Percentiles rank a stretch among this genome's conserved stretches.
Conservation (phyloP, 768 basidiomycete species). For the Exidia glandulosa region DNA sequence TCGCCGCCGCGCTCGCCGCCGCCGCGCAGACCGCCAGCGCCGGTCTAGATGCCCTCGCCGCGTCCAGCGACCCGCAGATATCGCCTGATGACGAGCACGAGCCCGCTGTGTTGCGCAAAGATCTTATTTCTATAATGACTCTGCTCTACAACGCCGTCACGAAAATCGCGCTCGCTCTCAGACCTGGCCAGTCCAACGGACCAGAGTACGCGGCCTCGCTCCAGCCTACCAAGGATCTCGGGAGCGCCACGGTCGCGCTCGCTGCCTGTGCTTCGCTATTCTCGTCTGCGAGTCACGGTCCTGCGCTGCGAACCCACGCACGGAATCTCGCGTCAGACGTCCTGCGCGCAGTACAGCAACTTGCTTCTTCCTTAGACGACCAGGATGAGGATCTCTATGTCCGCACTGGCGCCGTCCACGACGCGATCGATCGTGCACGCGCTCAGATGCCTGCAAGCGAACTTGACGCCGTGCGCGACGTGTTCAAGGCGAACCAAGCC, state of each 20-base stretch:
- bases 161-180: slow-evolving; percentile 52
- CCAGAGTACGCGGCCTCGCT: slow-evolving; percentile 42
- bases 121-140: slow-evolving; percentile 45
- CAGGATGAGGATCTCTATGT: slow-evolving; percentile 38
- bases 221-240: slow-evolving; percentile 41
- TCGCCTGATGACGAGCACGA: background rate
- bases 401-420: slow-evolving; percentile 49
- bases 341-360: slow-evolving; percentile 31
- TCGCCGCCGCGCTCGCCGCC: background rate
- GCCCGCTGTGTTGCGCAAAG: slow-evolving; percentile 31
- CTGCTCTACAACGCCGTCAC: slow-evolving; percentile 47
- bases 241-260: slow-evolving; percentile 36
- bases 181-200: slow-evolving; percentile 40
- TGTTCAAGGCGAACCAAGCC: slow-evolving; percentile 40
- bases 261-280: slow-evolving; percentile 41
- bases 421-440: slow-evolving; percentile 42
- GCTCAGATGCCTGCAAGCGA: slow-evolving; percentile 43
- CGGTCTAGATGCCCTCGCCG: background rate
- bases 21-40: background rate
- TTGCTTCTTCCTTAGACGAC: slow-evolving; percentile 32
- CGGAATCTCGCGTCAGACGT: slow-evolving; percentile 28
- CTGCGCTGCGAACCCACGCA: slow-evolving; percentile 35
- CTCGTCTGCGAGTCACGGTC: slow-evolving; percentile 29
- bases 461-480: slow-evolving; percentile 40
- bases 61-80: background rate